Percentiles rank a stretch among this genome's conserved stretches.
Conservation (phyloP, 208 protist species). For the Novymonas esmeraldas region DNA sequence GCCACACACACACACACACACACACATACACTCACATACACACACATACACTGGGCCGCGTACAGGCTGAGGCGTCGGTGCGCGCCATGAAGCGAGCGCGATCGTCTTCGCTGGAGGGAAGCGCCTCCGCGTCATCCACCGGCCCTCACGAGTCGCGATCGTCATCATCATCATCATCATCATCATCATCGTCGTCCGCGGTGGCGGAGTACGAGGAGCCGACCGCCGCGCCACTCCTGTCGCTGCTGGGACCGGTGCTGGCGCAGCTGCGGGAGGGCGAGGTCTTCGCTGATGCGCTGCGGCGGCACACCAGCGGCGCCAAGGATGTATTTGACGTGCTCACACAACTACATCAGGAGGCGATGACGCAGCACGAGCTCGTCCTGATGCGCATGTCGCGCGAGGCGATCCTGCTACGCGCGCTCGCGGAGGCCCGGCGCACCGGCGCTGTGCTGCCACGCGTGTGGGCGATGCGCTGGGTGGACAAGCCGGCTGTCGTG, state of each 20-base stretch:
- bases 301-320: constrained; percentile 23
- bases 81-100: constrained; percentile 28
- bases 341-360: constrained; percentile 28
- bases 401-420: constrained; percentile 38
- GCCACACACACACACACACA: not conserved
- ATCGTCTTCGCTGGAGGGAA: constrained; percentile 18
- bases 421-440: constrained; percentile 22
- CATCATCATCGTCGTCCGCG: constrained; percentile 26
- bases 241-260: constrained; percentile 19
- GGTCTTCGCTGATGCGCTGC: constrained; percentile 25
- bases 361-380: constrained; percentile 36
- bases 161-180: constrained; percentile 29
- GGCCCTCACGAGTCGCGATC: constrained; percentile 8
- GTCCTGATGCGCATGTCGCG: constrained; percentile 45
- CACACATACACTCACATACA: not conserved
- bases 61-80: not conserved
- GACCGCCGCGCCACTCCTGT: constrained; percentile 20
- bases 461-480: constrained; percentile 46
- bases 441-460: constrained; percentile 9
- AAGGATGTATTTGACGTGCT: constrained; percentile 18
- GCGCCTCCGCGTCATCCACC: not conserved
- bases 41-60: no score
- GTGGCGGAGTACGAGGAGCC: constrained; percentile 40
- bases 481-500: constrained; percentile 17
- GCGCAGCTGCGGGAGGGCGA: constrained; percentile 32